phyloP scores from a whole-genome alignment of 768 basidiomycete species.

The Amanita exitialis region DNA sequence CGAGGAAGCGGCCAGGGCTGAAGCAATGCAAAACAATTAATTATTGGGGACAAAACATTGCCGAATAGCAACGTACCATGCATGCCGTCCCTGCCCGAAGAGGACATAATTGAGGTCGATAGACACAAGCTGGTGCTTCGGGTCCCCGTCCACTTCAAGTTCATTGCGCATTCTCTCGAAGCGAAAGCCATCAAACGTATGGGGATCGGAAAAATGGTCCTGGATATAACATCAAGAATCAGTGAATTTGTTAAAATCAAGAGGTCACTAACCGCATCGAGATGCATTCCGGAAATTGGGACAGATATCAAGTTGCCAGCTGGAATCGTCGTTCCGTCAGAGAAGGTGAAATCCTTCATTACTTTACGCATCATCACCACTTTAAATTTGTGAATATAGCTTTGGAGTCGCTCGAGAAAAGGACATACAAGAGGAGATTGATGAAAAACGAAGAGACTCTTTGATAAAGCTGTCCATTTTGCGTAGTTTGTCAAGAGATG shows the following conservation, averaged over 20 bases:
- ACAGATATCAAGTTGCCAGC: constrained; percentile 13
- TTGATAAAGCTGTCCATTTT: constrained; percentile 37
- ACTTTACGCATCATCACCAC: constrained; percentile 21
- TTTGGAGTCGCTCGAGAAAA: not conserved
- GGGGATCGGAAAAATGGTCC: constrained; percentile 22
- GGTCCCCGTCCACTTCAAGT: constrained; percentile 13
- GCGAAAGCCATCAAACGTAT: constrained; percentile 30
- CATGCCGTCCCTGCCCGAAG: constrained; percentile 20
- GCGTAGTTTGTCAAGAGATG: constrained; percentile 25
- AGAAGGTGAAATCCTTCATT: constrained; percentile 27
- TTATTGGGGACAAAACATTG: not conserved
- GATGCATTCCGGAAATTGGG: constrained; percentile 8
- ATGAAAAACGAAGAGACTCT: constrained; percentile 24
- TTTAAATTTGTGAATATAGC: not conserved
- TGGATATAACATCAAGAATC: not conserved
- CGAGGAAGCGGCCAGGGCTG: constrained; percentile 25
- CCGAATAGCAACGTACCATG: constrained; percentile 9
- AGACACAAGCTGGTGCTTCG: constrained; percentile 22
- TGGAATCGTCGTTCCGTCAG: constrained; percentile 17
- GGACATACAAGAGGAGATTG: constrained; percentile 14
- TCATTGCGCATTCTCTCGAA: constrained; percentile 22
- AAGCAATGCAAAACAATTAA: not conserved
- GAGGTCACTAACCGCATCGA: constrained; percentile 1
- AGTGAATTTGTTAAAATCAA: not conserved
- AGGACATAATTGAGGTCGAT: constrained; percentile 16